phyloP scores from a whole-genome alignment of 148 eudicot genomes.

The Vaccinium macrocarpon region DNA sequence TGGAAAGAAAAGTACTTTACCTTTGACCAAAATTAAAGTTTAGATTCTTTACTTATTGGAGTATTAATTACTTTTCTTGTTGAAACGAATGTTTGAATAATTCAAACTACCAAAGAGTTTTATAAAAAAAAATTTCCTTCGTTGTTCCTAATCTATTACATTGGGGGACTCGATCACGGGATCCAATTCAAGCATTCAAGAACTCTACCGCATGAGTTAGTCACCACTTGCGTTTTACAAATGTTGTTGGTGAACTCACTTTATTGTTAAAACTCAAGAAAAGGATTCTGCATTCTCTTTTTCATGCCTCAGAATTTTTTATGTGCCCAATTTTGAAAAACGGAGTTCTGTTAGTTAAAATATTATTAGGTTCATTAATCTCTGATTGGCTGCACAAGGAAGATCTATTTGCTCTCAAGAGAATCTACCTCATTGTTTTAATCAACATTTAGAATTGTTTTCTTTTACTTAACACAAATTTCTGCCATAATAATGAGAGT shows the following conservation, averaged over 20 bases:
- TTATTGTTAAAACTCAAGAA: not conserved
- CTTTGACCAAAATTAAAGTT: not conserved
- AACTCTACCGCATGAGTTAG: too few relatives aligned
- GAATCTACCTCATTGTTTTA: not conserved
- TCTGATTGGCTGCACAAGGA: too few relatives aligned
- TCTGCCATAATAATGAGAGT: not conserved
- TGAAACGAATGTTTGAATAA: not conserved
- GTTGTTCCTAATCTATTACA: too few relatives aligned
- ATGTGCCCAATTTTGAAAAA: too few relatives aligned
- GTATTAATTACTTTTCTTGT: not conserved
- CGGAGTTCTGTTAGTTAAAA: too few relatives aligned
- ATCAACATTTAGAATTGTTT: too few relatives aligned
- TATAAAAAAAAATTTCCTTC: too few relatives aligned
- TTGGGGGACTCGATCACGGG: too few relatives aligned
- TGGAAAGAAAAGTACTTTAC: not conserved
- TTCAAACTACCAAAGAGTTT: too few relatives aligned
- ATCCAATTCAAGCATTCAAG: too few relatives aligned
- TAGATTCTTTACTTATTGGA: not conserved
- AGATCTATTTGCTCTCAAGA: not conserved
- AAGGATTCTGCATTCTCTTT: not conserved
- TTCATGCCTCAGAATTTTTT: not conserved
- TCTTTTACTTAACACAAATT: not conserved
- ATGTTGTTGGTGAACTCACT: not conserved
- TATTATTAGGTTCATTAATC: too few relatives aligned
- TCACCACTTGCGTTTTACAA: too few relatives aligned